Evolutionary conservation across 2,329 filamentous ascomycete species (phyloP).

Genomic region (Scedosporium aurantiacum): DNA sequence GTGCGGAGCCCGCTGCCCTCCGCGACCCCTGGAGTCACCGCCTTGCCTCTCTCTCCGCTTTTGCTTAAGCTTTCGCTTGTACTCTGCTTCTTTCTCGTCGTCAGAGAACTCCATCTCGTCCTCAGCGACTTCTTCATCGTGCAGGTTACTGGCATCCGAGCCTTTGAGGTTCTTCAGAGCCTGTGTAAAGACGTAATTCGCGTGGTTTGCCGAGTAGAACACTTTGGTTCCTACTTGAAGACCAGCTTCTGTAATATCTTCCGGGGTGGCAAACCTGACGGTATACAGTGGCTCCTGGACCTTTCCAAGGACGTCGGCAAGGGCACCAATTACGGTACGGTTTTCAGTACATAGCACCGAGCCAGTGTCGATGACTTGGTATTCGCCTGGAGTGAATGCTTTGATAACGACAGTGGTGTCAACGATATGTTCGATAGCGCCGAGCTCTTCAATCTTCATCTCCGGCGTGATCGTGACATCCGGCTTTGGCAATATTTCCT

Average conservation of each 20-base stretch:
- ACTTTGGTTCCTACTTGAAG: slow-evolving; percentile 60
- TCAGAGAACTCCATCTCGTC: slow-evolving; percentile 95
- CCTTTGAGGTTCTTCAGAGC: slow-evolving; percentile 70
- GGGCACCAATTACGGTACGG: slow-evolving; percentile 64
- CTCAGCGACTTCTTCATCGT: slow-evolving; percentile 79
- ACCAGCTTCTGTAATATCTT: slow-evolving; percentile 56
- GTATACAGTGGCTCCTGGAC: slow-evolving; percentile 82
- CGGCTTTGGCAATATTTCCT: slow-evolving; percentile 59
- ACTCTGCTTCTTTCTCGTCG: slow-evolving; percentile 83
- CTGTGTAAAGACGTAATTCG: slow-evolving; percentile 78
- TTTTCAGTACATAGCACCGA: slow-evolving; percentile 73
- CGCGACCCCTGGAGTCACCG: slow-evolving; percentile 14
- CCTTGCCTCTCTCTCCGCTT: slow-evolving; percentile 42
- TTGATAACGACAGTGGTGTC: slow-evolving; percentile 70
- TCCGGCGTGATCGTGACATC: slow-evolving; percentile 66
- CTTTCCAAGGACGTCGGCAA: slow-evolving; percentile 78
- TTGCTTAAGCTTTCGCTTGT: slow-evolving; percentile 59
- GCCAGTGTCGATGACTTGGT: slow-evolving; percentile 72
- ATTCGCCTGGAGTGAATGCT: slow-evolving; percentile 67
- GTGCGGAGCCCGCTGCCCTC: slow-evolving; percentile 22
- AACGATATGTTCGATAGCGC: slow-evolving; percentile 64
- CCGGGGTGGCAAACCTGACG: slow-evolving; percentile 58
- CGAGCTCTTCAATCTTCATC: slow-evolving; percentile 67
- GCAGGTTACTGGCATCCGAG: slow-evolving; percentile 86
- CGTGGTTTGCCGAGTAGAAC: slow-evolving; percentile 68